Base-by-base conservation (phyloP, 768 basidiomycete species). In the Lepiota venenata region DNA sequence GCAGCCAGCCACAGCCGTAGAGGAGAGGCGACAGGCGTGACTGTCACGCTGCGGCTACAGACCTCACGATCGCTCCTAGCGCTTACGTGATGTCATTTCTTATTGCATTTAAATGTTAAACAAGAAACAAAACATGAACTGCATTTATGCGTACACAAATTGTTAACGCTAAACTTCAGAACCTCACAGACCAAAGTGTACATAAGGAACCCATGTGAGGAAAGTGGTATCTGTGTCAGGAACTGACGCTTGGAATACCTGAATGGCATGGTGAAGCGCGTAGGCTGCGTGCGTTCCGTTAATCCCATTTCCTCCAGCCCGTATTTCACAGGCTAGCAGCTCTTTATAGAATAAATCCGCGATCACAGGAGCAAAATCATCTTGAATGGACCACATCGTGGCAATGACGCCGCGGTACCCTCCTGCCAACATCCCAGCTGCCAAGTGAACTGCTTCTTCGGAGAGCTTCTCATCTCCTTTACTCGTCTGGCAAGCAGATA, bases 301-400 rank as follows among this genome's bases (percentile, higher is more conserved):
- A 18, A 48, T 22, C 22, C 20, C n/a, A 20, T 21, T 35, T 8
- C 18, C 42, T 11, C 27, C 41, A 9, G 32, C 32, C 8, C 32
- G 32, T 32, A 32, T 32, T 32, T 32, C 32, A 32, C 32, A 32
- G 10, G 32, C 32, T 32, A 32, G 32, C 20, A 59, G 25, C 21
- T 51, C 15, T 18, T 36, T 6, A 40, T 54, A 57, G 42, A 56
- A 56, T 12, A 29, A 15, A 14, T 55, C 47, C n/a, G 62, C 57
- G 32, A 63, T 48, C 4, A 32, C 32, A 20, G 50, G 49, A 15
- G 58, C 62, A 25, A 52, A 38, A 11, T 39, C 15, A 27, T 63
- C 62, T 18, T 29, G 29, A 20, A 63, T 63, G 2, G 57, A 51
- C 60, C 62, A 63, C 62, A 63, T 63, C 11, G 60, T 63, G 14